Conservation (phyloP, 768 basidiomycete genomes). For the Tubosaeta brunneosetosa region DNA sequence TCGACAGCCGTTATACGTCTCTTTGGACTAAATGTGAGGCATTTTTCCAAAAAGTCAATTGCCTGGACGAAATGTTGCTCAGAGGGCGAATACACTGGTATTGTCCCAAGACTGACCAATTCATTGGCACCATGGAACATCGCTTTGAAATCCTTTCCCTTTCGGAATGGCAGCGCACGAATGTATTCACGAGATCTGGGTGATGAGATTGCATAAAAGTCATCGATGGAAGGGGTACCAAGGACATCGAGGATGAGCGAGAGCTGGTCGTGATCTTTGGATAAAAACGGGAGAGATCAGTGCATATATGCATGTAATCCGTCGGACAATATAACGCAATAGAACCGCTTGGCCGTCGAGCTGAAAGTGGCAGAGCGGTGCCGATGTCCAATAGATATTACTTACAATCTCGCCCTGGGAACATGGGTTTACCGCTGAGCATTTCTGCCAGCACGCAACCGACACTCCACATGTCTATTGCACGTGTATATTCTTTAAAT, state of each 20-base stretch:
- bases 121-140: constrained; percentile 76
- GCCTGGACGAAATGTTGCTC: constrained; percentile 37
- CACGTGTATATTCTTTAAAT: constrained; percentile 91
- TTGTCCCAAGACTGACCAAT: constrained; percentile 35
- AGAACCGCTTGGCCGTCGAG: neutral
- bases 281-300: neutral
- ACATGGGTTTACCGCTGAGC: constrained; percentile 86
- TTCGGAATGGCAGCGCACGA: constrained; percentile 82
- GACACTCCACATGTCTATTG: constrained; percentile 85
- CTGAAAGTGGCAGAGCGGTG: neutral
- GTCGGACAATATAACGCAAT: neutral
- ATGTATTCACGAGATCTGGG: constrained; percentile 79
- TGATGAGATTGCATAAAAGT: constrained; percentile 90
- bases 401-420: constrained; percentile 90
- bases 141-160: constrained; percentile 62
- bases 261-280: constrained; percentile 85
- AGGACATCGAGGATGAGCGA: constrained; percentile 92
- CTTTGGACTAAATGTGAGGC: constrained; percentile 81
- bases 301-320: neutral
- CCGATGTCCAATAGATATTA: neutral
- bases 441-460: constrained; percentile 89
- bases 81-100: neutral
- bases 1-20: constrained; percentile 85
- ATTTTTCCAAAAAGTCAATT: constrained; percentile 74
- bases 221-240: constrained; percentile 85